These are phyloP conservation scores for Cornus kousa DNA, from an alignment of 148 eudicot species.

Conservation along the genomic window DNA sequence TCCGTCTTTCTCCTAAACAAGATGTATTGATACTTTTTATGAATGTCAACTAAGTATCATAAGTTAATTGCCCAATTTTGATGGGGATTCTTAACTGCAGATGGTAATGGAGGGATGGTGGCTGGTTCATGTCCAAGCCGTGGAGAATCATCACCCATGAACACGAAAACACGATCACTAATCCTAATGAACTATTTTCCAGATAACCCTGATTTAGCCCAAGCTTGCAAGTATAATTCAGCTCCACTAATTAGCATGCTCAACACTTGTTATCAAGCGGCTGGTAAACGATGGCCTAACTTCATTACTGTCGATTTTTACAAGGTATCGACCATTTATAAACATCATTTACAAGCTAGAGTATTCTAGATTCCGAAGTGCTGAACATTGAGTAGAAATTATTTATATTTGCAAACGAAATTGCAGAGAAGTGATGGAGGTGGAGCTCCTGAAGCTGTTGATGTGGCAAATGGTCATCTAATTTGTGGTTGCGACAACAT, in stretches of 20 bases:
- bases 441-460: constrained; percentile 93
- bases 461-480: constrained; percentile 69
- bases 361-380: neutral
- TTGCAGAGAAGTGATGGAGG: constrained; percentile 94
- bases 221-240: constrained; percentile 79
- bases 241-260: constrained; percentile 59
- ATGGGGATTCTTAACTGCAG: constrained; percentile 32
- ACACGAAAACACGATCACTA: constrained; percentile 53
- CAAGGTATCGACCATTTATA: constrained; percentile 47
- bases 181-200: constrained; percentile 76
- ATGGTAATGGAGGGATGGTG: constrained; percentile 74
- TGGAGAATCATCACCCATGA: constrained; percentile 71
- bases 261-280: constrained; percentile 58
- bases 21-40: too few species aligned
- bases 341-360: neutral
- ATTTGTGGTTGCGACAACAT: constrained; percentile 71
- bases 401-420: neutral
- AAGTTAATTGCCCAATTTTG: neutral
- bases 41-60: too few species aligned
- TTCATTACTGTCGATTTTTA: constrained; percentile 88
- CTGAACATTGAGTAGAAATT: neutral
- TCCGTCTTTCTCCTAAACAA: too few species aligned
- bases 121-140: constrained; percentile 76
- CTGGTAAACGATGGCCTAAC: constrained; percentile 90
- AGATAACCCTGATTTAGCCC: constrained; percentile 41